Conservation (phyloP, 2,329 filamentous ascomycete species). For the Orbilia blumenaviensis region DNA sequence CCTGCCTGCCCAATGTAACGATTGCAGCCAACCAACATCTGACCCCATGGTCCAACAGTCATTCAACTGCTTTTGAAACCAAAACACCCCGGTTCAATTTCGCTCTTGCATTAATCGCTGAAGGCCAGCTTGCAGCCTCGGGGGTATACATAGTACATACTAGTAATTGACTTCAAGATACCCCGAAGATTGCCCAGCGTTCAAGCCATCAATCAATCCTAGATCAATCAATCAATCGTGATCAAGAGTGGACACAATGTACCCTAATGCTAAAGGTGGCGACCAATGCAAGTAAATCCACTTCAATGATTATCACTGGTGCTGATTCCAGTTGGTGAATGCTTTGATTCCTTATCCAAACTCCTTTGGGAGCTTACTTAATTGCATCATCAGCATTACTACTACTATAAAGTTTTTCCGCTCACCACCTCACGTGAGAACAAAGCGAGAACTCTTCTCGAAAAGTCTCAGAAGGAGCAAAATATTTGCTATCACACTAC, state of each 20-base stretch:
- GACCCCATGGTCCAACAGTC: constrained; percentile 29
- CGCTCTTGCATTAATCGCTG: constrained; percentile 10
- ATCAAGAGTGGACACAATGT: constrained; percentile 12
- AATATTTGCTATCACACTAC: background rate
- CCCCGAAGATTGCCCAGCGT: background rate
- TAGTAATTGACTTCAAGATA: no score
- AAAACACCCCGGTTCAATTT: constrained; percentile 1
- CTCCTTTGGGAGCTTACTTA: background rate
- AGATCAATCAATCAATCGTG: no score
- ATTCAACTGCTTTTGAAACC: constrained; percentile 35
- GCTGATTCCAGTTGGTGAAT: background rate
- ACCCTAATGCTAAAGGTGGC: no score
- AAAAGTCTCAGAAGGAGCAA: constrained; percentile 18
- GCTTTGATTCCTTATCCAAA: background rate
- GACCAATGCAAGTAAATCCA: no score
- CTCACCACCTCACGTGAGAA: background rate
- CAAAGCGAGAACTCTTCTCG: background rate
- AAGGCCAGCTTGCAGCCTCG: constrained; percentile 18
- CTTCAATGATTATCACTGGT: background rate
- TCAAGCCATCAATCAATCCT: constrained; percentile 3
- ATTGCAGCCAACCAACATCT: constrained; percentile 45
- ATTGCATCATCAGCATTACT: background rate
- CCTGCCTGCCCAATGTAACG: constrained; percentile 38
- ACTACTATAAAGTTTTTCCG: background rate
- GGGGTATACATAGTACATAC: no score